Base-by-base conservation (phyloP, 2,329 filamentous ascomycete genomes). In the Aspergillus ruber region DNA sequence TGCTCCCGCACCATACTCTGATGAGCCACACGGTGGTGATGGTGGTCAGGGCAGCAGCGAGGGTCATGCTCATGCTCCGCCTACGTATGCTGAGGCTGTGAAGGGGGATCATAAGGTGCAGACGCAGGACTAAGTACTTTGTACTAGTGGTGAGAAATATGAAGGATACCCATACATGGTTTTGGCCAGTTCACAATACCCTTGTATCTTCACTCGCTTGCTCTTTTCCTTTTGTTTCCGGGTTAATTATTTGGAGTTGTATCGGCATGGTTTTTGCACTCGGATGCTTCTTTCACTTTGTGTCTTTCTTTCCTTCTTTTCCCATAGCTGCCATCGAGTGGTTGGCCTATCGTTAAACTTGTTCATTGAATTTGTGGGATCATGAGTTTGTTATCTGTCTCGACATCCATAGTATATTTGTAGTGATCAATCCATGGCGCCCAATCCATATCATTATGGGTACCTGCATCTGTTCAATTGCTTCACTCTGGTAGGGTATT, bases 61-160 rank as follows among this genome's bases (percentile, higher is more conserved):
- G 55, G 61, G 62, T 48, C 60, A 57, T 38, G 54, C 71, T 68
- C 55, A 68, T 70, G 27, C 72, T 33, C 90, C 91, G 38, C 91
- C 93, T 3, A 88, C 85, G 12, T 97, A 97, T 68, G 86, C 87
- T 13, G 88, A 96, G 70, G 91, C 89, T 42, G 85, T 96, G 50
- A 85, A 84, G 60, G 90, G 88, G 1, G 91, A 97, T 64, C 74
- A 96, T 70, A 97, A 97, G 79, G 77, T 96, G 44, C 93, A 97
- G 77, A 77, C 69, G 15, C 75, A 78, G 48, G 78, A 83, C 50
- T 83, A 75, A 65, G 45, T 39, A 18, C 20, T 20, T 20, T 4
- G 20, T 20, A 20, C 20, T 20, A 65, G 45, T 39, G 20, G 23
- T 32, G 35, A 5, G 36, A 20, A 18, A 9, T 9, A 5, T 15